A percentile compares a stretch with the other conserved stretches of the same genome.
Conservation (phyloP, 306 rosid genomes). For the Lithocarpus polystachyus region DNA sequence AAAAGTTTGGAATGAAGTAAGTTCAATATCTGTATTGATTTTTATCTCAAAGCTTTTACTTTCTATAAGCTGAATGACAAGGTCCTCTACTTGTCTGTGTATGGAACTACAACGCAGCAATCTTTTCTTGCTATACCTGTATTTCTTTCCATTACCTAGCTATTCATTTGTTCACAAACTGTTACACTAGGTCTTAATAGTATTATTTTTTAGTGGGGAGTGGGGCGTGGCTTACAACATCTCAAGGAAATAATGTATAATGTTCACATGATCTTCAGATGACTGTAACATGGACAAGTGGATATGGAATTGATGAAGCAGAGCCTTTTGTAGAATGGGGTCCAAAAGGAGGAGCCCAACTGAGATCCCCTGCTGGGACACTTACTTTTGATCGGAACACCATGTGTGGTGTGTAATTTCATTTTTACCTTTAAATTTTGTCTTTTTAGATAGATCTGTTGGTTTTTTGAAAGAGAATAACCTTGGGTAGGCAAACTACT, state of each 20-base stretch:
- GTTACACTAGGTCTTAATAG: not conserved
- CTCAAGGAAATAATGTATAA: constrained; percentile 3
- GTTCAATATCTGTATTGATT: constrained; percentile 14
- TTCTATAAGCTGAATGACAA: not conserved
- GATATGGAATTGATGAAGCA: constrained; percentile 71
- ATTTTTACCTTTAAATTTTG: constrained; percentile 12
- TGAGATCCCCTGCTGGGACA: constrained; percentile 72
- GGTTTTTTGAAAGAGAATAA: too few species aligned
- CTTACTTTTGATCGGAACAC: constrained; percentile 72
- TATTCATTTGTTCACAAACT: not conserved
- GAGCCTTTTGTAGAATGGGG: constrained; percentile 93
- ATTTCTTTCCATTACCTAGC: constrained; percentile 11
- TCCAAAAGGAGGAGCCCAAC: constrained; percentile 45
- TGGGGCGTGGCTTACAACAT: not conserved
- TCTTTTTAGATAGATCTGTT: too few species aligned
- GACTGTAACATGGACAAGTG: constrained; percentile 98
- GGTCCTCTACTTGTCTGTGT: constrained; percentile 4
- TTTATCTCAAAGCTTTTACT: not conserved
- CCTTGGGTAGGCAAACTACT: too few species aligned
- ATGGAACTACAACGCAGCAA: constrained; percentile 3
- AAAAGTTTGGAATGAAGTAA: constrained; percentile 84
- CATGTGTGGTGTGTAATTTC: constrained; percentile 72
- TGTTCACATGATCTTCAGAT: constrained; percentile 41
- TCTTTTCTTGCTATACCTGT: not conserved
- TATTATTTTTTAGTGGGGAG: too few species aligned